Evolutionary conservation across 768 basidiomycete genomes (phyloP).

Genomic region (Termitomyces heimii): DNA sequence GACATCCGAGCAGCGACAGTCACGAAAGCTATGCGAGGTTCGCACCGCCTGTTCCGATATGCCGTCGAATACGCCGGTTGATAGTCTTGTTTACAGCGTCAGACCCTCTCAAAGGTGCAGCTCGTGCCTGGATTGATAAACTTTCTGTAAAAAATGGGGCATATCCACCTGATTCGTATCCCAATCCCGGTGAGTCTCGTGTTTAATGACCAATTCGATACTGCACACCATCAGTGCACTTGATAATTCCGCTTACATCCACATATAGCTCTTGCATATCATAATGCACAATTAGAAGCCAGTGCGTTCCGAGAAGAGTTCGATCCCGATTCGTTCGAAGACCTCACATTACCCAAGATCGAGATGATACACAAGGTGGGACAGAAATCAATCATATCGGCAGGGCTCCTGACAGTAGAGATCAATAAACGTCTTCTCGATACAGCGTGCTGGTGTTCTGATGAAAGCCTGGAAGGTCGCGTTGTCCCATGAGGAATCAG

Average conservation of each 20-base stretch:
- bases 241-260: constrained; percentile 3
- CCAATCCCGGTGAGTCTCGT: constrained; percentile 73
- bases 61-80: neutral
- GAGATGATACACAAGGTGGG: constrained; percentile 74
- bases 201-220: neutral
- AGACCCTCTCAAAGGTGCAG: constrained; percentile 59
- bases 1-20: constrained; percentile 82
- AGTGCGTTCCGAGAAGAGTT: constrained; percentile 90
- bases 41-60: constrained; percentile 5
- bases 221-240: neutral
- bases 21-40: constrained; percentile 60
- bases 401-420: constrained; percentile 1
- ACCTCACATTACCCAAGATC: constrained; percentile 73
- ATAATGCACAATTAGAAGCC: constrained; percentile 88
- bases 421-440: neutral
- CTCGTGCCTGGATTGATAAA: constrained; percentile 72
- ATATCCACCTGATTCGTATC: constrained; percentile 87
- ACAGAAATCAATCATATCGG: constrained; percentile 27
- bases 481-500: constrained; percentile 58
- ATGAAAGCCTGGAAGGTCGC: constrained; percentile 68
- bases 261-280: constrained; percentile 68
- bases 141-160: constrained; percentile 69
- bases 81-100: constrained; percentile 44
- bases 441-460: constrained; percentile 59
- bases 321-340: constrained; percentile 70